Conservation (phyloP, 345 rosid species). For the Rhizophora apiculata region DNA sequence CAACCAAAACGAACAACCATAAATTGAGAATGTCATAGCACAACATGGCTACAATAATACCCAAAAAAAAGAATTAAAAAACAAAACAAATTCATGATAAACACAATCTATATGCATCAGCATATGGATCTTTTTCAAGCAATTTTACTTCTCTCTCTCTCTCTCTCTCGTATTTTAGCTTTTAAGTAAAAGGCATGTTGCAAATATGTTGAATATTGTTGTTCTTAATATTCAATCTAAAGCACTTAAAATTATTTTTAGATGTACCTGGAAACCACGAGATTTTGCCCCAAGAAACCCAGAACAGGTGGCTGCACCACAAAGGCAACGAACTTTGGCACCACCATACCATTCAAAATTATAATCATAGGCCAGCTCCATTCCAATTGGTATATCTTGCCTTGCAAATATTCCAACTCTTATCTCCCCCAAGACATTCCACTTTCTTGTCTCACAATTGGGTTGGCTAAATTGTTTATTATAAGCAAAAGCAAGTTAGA, state of each 20-base stretch:
- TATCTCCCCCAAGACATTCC: constrained; percentile 87
- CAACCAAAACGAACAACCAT: not conserved
- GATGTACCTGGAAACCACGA: constrained; percentile 88
- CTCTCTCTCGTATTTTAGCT: not conserved
- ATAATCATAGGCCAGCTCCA: constrained; percentile 82
- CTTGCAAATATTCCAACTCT: constrained; percentile 96
- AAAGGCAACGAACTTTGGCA: constrained; percentile 89
- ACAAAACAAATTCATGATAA: too few species aligned
- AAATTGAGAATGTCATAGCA: not conserved
- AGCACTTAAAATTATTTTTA: not conserved
- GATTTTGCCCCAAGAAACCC: constrained; percentile 98
- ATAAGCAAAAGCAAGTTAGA: constrained; percentile 17
- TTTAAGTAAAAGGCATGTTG: not conserved
- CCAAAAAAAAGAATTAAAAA: not conserved
- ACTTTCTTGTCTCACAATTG: constrained; percentile 97
- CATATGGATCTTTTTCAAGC: too few species aligned
- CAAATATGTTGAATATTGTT: not conserved
- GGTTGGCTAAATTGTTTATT: constrained; percentile 56
- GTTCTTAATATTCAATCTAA: not conserved
- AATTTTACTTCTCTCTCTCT: not conserved
- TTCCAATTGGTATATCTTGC: constrained; percentile 57
- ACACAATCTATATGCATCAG: too few species aligned
- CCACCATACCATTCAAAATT: constrained; percentile 99
- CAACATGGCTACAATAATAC: too few species aligned
- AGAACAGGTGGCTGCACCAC: constrained; percentile 83